Evolutionary conservation across 176 grass and related monocot genomes (phyloP), one percentile per base, ranked within the genome.

Genomic region (Neostapfia colusana): DNA sequence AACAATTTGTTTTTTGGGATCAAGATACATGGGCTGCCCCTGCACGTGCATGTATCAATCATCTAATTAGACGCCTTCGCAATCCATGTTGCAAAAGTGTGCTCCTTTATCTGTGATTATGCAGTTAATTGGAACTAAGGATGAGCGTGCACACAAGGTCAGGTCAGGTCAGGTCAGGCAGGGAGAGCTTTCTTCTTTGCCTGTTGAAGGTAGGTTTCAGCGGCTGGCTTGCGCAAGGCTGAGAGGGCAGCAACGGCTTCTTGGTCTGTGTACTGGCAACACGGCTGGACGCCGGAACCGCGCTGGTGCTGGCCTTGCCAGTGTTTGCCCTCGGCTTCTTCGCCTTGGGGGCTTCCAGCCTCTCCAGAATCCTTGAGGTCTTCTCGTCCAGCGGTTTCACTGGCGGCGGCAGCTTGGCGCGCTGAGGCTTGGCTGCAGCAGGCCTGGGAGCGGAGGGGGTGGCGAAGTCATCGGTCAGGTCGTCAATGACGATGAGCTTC

Each of bases 281-380:
- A 69, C 56, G 74, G 15, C 50, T 69, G 1, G 87, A 60, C 58
- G 74, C 70, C 28, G 48, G 15, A 7, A 76, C 58, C 7, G 68
- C 28, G 40, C 50, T 54, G 28, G 63, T 81, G 73, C 62, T 51
- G 23, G 27, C 25, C 42, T 67, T 74, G 62, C 60, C 45, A 25
- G 42, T 36, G 75, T 28, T 79, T 9, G 75, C 63, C 61, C 83
- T 77, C 37, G 76, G 79, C 69, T 75, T 90, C 82, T 98, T 93
- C 24, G 87, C 81, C 65, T 81, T 94, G 40, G 95, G 95, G 34
- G 73, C 75, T 69, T 98, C 95, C 74, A 98, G 73, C 50, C 95
- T 91, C 76, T 98, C 95, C 53, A 98, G 83, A 76, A 98, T 94
- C 73, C 75, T 87, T 53, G 86, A 85, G 16, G 90, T 97, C 73